Evolutionary conservation across 768 basidiomycete genomes (phyloP).

Genomic region (Panaeolus papilionaceus): DNA sequence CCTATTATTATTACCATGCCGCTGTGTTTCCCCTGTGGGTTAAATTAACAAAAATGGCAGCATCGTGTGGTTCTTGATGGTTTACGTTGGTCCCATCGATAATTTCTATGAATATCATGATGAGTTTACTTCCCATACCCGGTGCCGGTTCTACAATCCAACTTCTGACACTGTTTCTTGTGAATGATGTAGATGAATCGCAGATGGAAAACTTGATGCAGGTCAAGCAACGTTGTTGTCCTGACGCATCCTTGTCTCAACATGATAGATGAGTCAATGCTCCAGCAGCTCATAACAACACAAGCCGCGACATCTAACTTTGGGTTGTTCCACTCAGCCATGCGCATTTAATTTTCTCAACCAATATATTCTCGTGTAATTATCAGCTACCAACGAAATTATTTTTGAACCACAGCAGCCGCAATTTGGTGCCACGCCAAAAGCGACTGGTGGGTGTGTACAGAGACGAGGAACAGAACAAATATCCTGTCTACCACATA

Average conservation of each 20-base stretch:
- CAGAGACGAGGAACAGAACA: background rate
- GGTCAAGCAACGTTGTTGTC: background rate
- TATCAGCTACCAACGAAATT: slow-evolving; percentile 1
- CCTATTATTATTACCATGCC: too few relatives aligned
- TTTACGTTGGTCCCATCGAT: background rate
- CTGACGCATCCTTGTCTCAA: background rate
- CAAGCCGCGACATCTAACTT: background rate
- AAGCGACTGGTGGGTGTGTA: background rate
- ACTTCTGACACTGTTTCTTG: background rate
- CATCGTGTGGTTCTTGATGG: too few relatives aligned
- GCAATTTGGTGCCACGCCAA: slow-evolving; percentile 13
- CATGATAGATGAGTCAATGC: background rate
- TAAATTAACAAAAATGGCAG: too few relatives aligned
- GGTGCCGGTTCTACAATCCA: too few relatives aligned
- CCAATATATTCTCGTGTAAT: background rate
- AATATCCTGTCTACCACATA: background rate
- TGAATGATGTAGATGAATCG: background rate
- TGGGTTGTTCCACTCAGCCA: background rate
- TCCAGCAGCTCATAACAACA: background rate
- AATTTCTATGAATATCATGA: background rate
- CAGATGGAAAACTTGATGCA: background rate
- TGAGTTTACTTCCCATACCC: background rate
- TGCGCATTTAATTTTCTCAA: background rate
- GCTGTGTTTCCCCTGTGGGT: too few relatives aligned
- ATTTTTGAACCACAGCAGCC: slow-evolving; percentile 4